These are phyloP conservation scores for Phytophthora hibernalis DNA, from an alignment of 352 stramenopile genomes.

Conservation along the genomic window DNA sequence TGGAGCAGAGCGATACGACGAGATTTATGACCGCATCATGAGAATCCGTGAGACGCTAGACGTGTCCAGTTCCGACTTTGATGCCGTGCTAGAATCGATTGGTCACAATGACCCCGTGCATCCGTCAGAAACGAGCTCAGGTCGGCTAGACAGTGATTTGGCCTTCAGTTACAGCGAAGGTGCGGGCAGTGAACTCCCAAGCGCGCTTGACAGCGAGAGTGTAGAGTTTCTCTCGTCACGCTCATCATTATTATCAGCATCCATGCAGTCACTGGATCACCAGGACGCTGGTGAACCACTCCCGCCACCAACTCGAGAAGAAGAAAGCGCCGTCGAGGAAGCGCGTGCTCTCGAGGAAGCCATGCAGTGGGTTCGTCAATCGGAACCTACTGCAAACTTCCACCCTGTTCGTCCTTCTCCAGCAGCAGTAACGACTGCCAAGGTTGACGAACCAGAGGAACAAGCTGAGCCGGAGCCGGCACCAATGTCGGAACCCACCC, in stretches of 20 bases:
- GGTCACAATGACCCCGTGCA: conserved; percentile 20
- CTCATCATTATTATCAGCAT: conserved; percentile 39
- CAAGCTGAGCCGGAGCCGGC: conserved; percentile 16
- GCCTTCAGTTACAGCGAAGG: conserved; percentile 36
- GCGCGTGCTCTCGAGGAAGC: conserved; percentile 43
- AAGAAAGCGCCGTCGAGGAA: conserved; percentile 33
- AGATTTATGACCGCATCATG: conserved; percentile 59
- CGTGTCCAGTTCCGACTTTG: conserved; percentile 53
- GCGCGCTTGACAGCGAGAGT: conserved; percentile 26
- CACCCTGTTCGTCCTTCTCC: not conserved
- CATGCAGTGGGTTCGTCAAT: conserved; percentile 43
- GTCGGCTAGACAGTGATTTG: conserved; percentile 29
- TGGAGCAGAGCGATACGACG: conserved; percentile 43
- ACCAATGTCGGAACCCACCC: conserved; percentile 4
- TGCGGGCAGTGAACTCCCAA: conserved; percentile 25
- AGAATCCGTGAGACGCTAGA: conserved; percentile 61
- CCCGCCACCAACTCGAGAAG: conserved; percentile 18
- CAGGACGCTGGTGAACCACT: conserved; percentile 47
- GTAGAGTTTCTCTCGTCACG: conserved; percentile 36
- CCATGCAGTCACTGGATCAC: conserved; percentile 32
- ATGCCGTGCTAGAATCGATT: conserved; percentile 51
- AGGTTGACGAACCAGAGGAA: conserved; percentile 1
- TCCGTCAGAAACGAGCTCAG: conserved; percentile 27
- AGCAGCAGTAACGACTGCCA: not conserved
- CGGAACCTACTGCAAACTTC: conserved; percentile 30